Evolutionary conservation across 176 grass and related monocot genomes (phyloP), one percentile per base, ranked within the genome.

Genomic region (Oryza nivara): DNA sequence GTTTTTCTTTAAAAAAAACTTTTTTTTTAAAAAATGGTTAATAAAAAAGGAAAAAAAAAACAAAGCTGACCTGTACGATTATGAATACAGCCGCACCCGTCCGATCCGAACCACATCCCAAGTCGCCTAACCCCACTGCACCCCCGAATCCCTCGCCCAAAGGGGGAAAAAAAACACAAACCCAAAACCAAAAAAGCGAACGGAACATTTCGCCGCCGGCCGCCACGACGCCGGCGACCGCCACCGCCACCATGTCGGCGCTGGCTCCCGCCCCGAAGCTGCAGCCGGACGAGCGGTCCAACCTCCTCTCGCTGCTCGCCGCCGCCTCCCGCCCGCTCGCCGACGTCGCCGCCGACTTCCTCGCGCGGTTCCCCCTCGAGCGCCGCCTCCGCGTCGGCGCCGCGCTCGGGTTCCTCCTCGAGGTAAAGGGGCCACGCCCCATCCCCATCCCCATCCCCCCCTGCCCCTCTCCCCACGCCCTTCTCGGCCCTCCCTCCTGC

Each of bases 301-400:
- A 83, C 49, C 60, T 99, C 82, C 87, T 94, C 38, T 43, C 87
- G 23, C 88, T 99, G 44, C 93, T 99, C 67, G 81, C 66, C 6
- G 71, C 88, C 51, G 88, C 89, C 54, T 79, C 89, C 40, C 93
- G 83, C 32, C 86, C 93, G 51, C 83, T 99, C 70, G 79, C 83
- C 72, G 96, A 99, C 80, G 88, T 93, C 77, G 77, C 75, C 75
- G 81, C 88, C 58, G 96, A 95, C 78, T 99, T 94, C 91, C 78
- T 87, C 71, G n/a, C 85, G 68, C 88, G 90, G 35, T 96, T 99
- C 86, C 89, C 91, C 58, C 93, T 84, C 6, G 96, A 96, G 85
- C 84, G 88, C 81, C 91, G 89, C 80, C 88, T 99, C 83, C 90
- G 96, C 76, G 88, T 92, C 78, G 84, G 88, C 84, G 79, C 82